Evolutionary conservation across 1,284 basidiomycete species (phyloP).

Genomic region (Tetrapyrgos nigripes): DNA sequence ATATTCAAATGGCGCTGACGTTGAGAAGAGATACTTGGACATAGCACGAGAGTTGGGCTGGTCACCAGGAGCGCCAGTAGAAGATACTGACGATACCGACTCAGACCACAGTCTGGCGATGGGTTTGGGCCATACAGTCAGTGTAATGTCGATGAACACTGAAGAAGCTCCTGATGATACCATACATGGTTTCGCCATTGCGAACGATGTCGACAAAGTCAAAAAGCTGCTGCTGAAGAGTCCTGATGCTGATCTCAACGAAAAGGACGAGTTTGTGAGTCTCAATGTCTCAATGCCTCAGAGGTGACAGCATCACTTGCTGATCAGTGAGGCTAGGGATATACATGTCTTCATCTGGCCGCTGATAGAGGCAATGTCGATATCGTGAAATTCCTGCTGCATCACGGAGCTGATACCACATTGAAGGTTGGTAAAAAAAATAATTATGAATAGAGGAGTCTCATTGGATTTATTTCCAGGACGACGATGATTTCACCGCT

Average conservation of each 20-base stretch:
- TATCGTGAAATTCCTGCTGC: conserved; percentile 66
- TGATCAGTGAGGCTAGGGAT: conserved; percentile 61
- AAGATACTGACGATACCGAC: conserved; percentile 28
- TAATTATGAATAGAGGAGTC: neutral
- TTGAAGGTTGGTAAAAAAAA: conserved; percentile 56
- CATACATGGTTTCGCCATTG: conserved; percentile 72
- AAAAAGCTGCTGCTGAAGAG: conserved; percentile 49
- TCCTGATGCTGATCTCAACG: conserved; percentile 45
- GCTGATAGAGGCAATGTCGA: conserved; percentile 77
- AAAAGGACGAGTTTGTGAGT: conserved; percentile 67
- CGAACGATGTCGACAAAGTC: conserved; percentile 58
- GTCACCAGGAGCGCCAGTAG: conserved; percentile 44
- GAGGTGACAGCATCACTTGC: conserved; percentile 7
- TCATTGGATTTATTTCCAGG: conserved; percentile 3
- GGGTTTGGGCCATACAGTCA: conserved; percentile 69
- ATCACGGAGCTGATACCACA: conserved; percentile 65
- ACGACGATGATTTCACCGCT: conserved; percentile 58
- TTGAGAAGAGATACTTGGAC: conserved; percentile 70
- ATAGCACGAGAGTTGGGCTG: conserved; percentile 77
- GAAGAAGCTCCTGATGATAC: conserved; percentile 45
- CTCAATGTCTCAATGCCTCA: neutral
- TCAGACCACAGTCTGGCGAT: conserved; percentile 37
- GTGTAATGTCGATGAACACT: conserved; percentile 53
- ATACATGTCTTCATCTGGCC: conserved; percentile 86
- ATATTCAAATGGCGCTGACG: conserved; percentile 53